Conservation (phyloP, 192 early-diverging fungal species). For the Linnemannia elongata region DNA sequence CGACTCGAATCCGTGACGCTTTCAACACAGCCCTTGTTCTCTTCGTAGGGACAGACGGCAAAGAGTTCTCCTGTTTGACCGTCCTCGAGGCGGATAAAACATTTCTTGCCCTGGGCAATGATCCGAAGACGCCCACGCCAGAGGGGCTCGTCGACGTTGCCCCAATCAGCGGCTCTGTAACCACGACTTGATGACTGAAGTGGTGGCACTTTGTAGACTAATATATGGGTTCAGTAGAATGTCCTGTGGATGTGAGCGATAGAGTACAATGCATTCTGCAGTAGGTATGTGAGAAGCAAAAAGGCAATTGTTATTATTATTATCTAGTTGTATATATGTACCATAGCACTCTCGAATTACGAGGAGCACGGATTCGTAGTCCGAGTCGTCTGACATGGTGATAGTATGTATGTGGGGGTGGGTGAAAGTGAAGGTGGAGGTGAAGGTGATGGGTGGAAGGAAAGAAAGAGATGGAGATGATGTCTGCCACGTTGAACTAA, state of each 20-base stretch:
- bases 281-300: neutral
- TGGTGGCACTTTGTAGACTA: conserved; percentile 80
- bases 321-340: conserved; percentile 25
- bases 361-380: conserved; percentile 84
- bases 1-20: conserved; percentile 85
- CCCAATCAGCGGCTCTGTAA: conserved; percentile 84
- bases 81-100: conserved; percentile 83
- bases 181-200: conserved; percentile 63
- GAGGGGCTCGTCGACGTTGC: conserved; percentile 75
- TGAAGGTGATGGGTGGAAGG: neutral
- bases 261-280: neutral
- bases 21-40: conserved; percentile 77
- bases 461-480: neutral
- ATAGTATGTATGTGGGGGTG: neutral
- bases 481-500: neutral
- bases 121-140: conserved; percentile 87
- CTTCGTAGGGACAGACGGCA: conserved; percentile 82
- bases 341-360: conserved; percentile 85
- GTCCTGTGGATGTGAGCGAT: neutral
- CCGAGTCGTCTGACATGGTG: conserved; percentile 66
- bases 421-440: neutral
- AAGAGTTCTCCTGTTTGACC: conserved; percentile 81
- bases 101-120: conserved; percentile 74
- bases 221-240: neutral
- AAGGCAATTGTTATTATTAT: neutral